Evolutionary conservation across 108 stramenopile species (phyloP).

Genomic region (Schizochytrium sp.): DNA sequence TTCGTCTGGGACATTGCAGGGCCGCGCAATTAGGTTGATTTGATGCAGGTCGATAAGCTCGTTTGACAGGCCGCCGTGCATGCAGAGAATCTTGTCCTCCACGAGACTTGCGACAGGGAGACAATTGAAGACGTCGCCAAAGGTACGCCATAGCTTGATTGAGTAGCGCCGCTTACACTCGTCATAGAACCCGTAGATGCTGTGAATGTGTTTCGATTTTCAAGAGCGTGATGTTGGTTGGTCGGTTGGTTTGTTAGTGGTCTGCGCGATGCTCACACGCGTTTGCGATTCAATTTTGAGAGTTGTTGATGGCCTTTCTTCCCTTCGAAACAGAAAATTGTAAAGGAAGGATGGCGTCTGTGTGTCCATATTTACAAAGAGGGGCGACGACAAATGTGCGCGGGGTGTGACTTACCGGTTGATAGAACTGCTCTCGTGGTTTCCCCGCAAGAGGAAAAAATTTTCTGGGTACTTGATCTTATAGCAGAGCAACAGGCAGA

Average conservation of each 20-base stretch:
- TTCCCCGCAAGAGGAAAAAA: slow-evolving; percentile 55
- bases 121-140: slow-evolving; percentile 55
- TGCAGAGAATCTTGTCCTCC: slow-evolving; percentile 52
- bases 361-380: too few relatives aligned
- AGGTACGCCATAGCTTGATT: slow-evolving; percentile 40
- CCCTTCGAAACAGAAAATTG: too few relatives aligned
- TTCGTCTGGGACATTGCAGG: slow-evolving; percentile 80
- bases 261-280: too few relatives aligned
- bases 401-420: slow-evolving; percentile 43
- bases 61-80: slow-evolving; percentile 59
- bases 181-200: slow-evolving; percentile 67
- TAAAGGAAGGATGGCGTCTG: too few relatives aligned
- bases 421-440: slow-evolving; percentile 75
- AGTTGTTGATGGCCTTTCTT: too few relatives aligned
- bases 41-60: slow-evolving; percentile 66
- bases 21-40: slow-evolving; percentile 68
- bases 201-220: neutral
- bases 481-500: slow-evolving; percentile 72
- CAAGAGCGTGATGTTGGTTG: too few relatives aligned
- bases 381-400: too few relatives aligned
- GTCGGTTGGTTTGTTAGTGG: too few relatives aligned
- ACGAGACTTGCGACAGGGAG: slow-evolving; percentile 53
- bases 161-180: slow-evolving; percentile 46
- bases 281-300: too few relatives aligned
- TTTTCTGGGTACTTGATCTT: slow-evolving; percentile 81